Evolutionary conservation across 768 basidiomycete species (phyloP).

Genomic region (Mycena belliarum): DNA sequence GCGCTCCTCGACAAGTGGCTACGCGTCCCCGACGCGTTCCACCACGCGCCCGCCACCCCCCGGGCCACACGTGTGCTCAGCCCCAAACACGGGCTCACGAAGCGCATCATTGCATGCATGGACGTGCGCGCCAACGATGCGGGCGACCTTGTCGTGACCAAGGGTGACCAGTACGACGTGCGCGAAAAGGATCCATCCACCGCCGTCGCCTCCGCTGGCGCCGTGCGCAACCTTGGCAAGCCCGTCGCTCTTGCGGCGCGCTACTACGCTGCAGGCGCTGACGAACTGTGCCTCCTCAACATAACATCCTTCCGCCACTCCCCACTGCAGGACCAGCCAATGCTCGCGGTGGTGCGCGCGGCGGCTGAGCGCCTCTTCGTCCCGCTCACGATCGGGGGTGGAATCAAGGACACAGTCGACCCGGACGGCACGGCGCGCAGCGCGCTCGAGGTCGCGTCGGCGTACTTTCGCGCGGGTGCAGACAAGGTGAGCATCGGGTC

Average conservation of each 20-base stretch:
- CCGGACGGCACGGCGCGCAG: constrained; percentile 88
- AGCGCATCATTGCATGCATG: constrained; percentile 95
- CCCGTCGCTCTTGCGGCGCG: constrained; percentile 87
- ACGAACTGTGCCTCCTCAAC: constrained; percentile 96
- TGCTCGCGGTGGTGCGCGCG: constrained; percentile 92
- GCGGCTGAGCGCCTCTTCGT: constrained; percentile 92
- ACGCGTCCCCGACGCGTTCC: constrained; percentile 47
- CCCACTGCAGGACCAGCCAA: constrained; percentile 93
- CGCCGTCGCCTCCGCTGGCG: constrained; percentile 56
- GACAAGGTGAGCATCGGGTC: constrained; percentile 98
- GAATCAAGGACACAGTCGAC: constrained; percentile 94
- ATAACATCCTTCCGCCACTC: constrained; percentile 99
- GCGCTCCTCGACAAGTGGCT: constrained; percentile 82
- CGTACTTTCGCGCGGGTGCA: constrained; percentile 96
- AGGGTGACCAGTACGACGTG: constrained; percentile 99
- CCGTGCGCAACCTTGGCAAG: constrained; percentile 96
- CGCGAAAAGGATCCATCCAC: constrained; percentile 65
- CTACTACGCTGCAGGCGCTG: constrained; percentile 88
- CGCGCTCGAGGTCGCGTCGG: constrained; percentile 92
- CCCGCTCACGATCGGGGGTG: constrained; percentile 97
- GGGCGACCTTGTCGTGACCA: constrained; percentile 97
- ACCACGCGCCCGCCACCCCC: constrained; percentile 33
- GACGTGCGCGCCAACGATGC: constrained; percentile 95
- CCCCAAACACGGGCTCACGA: constrained; percentile 72
- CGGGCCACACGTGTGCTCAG: constrained; percentile 42